These are phyloP conservation scores for Pythium periplocum DNA, from an alignment of 352 stramenopile species.

Conservation along the genomic window DNA sequence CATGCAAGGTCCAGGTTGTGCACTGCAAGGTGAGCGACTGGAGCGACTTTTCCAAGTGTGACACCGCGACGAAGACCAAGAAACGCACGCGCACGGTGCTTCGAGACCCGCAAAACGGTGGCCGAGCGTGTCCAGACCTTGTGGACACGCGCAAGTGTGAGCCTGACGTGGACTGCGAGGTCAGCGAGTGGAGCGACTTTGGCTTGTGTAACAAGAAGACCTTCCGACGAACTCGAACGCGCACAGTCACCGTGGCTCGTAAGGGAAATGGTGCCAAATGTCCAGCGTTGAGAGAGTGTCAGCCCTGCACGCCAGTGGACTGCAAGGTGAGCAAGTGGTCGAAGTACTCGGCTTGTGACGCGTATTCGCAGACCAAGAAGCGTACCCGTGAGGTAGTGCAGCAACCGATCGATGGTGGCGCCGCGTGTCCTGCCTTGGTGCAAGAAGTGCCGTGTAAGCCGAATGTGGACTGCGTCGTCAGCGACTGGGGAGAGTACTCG, in stretches of 20 bases:
- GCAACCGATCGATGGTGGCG: conserved; percentile 28
- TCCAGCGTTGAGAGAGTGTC: conserved; percentile 19
- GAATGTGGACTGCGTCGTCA: conserved; percentile 49
- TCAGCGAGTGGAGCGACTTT: conserved; percentile 8
- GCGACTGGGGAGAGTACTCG: conserved; percentile 26
- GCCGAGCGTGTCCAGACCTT: conserved; percentile 19
- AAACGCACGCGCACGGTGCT: conserved; percentile 16
- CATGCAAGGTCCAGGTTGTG: not conserved
- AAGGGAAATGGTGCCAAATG: conserved; percentile 19
- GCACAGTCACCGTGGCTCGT: conserved; percentile 26
- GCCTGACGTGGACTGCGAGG: conserved; percentile 25
- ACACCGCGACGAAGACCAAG: conserved; percentile 10
- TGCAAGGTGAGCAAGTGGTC: conserved; percentile 51
- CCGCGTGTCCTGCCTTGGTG: conserved; percentile 27
- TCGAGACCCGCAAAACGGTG: conserved; percentile 8
- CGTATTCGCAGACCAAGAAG: conserved; percentile 36
- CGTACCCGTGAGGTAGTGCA: conserved; percentile 36
- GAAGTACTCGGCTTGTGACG: conserved; percentile 35
- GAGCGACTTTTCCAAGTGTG: conserved; percentile 13
- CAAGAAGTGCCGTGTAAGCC: conserved; percentile 32
- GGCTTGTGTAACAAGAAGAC: not conserved
- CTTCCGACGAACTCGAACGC: conserved; percentile 16
- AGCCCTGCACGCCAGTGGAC: conserved; percentile 34
- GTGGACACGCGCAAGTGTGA: conserved; percentile 17
- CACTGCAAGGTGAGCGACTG: conserved; percentile 16